Conservation (phyloP, 148 eudicot species). For the Beta vulgaris region DNA sequence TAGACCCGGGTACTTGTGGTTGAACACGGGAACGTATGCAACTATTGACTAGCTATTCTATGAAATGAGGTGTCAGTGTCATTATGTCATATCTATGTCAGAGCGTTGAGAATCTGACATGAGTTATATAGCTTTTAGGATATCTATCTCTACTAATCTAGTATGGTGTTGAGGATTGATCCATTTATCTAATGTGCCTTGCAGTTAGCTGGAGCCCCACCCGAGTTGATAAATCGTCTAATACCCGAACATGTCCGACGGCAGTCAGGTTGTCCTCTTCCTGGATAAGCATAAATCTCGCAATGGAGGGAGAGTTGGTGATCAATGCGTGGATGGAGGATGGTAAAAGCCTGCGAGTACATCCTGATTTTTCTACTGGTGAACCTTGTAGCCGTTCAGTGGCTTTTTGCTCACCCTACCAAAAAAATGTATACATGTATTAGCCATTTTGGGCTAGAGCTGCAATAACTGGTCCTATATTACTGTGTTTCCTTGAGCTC, state of each 20-base stretch:
- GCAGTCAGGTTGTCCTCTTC: conserved; percentile 49
- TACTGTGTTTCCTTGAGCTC: conserved; percentile 14
- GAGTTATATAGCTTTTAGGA: too few species aligned
- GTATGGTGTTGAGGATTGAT: not conserved
- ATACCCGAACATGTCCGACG: conserved; percentile 73
- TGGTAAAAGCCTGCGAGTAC: conserved; percentile 1
- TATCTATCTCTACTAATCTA: not conserved
- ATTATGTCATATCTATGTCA: too few species aligned
- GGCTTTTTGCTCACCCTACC: conserved; percentile 20
- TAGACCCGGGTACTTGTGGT: too few species aligned
- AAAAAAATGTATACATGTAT: conserved; percentile 18
- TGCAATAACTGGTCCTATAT: conserved; percentile 19
- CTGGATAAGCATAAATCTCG: conserved; percentile 21
- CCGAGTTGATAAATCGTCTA: conserved; percentile 55
- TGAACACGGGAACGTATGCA: too few species aligned
- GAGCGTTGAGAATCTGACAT: too few species aligned
- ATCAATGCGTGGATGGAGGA: not conserved
- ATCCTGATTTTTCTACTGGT: conserved; percentile 11
- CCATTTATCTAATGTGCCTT: not conserved
- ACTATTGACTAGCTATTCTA: too few species aligned
- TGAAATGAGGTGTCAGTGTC: too few species aligned
- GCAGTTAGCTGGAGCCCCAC: conserved; percentile 69
- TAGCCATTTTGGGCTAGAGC: conserved; percentile 19
- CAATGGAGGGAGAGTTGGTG: not conserved
- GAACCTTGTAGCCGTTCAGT: not conserved